These are phyloP conservation scores for Scheffersomyces parashehatae DNA, from an alignment of 1,139 yeast genomes.

Conservation along the genomic window DNA sequence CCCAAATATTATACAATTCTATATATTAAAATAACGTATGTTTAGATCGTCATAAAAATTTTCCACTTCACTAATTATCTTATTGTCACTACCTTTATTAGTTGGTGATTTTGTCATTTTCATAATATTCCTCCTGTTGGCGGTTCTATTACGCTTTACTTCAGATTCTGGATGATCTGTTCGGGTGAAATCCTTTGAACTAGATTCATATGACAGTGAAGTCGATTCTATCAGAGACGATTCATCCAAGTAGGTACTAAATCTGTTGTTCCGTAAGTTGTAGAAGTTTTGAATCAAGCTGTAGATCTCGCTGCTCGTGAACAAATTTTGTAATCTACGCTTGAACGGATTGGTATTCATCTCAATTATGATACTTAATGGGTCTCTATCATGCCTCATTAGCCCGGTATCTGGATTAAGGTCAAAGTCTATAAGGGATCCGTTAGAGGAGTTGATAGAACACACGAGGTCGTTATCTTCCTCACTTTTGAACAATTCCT, in stretches of 20 bases:
- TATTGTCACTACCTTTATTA: no score
- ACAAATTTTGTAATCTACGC: conserved; percentile 5
- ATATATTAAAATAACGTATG: conserved; percentile 6
- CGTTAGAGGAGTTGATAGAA: neutral
- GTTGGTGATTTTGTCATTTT: neutral
- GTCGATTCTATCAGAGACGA: neutral
- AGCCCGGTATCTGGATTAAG: conserved; percentile 9
- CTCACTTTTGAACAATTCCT: conserved; percentile 3
- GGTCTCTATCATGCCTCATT: conserved; percentile 10
- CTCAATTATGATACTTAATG: conserved; percentile 6
- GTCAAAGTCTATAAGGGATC: neutral
- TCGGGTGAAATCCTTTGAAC: no score
- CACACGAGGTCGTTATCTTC: neutral
- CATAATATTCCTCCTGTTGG: neutral
- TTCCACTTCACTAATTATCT: conserved; percentile 3
- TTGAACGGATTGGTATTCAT: conserved; percentile 4
- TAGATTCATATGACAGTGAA: no score
- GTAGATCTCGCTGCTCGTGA: conserved; percentile 3
- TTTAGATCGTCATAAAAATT: conserved; percentile 23
- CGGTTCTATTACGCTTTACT: neutral
- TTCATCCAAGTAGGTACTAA: neutral
- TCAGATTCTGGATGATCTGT: no score
- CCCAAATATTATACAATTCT: neutral
- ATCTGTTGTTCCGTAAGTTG: conserved; percentile 3
- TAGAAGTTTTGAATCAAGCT: conserved; percentile 5